Conservation (phyloP, 1,139 yeast genomes). For the Yamadazyma aaseri region DNA sequence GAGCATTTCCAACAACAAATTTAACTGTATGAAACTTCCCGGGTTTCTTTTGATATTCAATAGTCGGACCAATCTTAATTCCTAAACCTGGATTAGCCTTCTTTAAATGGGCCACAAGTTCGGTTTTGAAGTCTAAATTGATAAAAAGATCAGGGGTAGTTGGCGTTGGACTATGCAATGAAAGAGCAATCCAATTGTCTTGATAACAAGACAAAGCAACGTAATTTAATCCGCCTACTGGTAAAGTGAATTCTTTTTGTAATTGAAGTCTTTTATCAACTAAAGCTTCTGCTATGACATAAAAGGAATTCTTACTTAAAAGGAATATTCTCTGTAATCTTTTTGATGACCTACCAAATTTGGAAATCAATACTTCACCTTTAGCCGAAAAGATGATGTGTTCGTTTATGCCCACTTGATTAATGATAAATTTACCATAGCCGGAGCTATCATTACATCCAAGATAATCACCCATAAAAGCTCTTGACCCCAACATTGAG, state of each 20-base stretch:
- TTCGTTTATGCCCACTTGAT: conserved; percentile 69
- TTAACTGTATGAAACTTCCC: conserved; percentile 78
- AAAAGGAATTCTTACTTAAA: conserved; percentile 60
- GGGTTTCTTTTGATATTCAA: conserved; percentile 87
- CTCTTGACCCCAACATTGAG: conserved; percentile 84
- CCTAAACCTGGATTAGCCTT: conserved; percentile 57
- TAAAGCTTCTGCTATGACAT: conserved; percentile 69
- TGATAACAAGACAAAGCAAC: conserved; percentile 73
- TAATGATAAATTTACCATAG: conserved; percentile 64
- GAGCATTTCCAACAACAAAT: conserved; percentile 53
- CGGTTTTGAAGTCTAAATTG: conserved; percentile 85
- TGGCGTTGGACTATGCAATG: conserved; percentile 50
- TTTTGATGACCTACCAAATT: conserved; percentile 90
- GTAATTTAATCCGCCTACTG: conserved; percentile 58
- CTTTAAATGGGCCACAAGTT: conserved; percentile 74
- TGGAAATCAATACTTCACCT: conserved; percentile 79
- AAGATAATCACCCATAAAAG: conserved; percentile 93
- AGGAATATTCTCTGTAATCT: conserved; percentile 73
- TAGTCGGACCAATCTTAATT: conserved; percentile 68
- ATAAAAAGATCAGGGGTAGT: conserved; percentile 76
- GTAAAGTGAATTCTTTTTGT: conserved; percentile 61
- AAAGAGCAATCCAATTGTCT: conserved; percentile 92
- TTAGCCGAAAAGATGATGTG: conserved; percentile 72
- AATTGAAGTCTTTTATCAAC: conserved; percentile 72
- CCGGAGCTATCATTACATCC: conserved; percentile 76